These are phyloP conservation scores for Coemansia sp. DNA, from an alignment of 192 early-diverging fungal species.

Conservation along the genomic window DNA sequence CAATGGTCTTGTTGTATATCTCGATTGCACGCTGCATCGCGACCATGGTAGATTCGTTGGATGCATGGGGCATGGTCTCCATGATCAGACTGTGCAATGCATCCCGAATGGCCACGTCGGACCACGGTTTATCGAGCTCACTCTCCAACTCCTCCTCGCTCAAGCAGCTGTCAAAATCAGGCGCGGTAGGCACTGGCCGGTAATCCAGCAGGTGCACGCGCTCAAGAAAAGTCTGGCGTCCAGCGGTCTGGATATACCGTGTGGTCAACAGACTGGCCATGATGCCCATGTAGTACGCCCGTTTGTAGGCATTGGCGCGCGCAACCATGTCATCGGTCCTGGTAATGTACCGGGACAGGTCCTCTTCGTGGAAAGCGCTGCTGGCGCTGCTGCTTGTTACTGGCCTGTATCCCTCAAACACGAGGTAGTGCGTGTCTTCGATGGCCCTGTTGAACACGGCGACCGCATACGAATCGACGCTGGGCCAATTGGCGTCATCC, in stretches of 20 bases:
- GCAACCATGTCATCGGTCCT: slow-evolving; percentile 6
- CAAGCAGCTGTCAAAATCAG: slow-evolving; percentile 13
- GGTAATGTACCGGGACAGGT: not conserved
- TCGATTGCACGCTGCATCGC: slow-evolving; percentile 41
- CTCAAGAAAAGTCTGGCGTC: slow-evolving; percentile 15
- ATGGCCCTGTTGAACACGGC: slow-evolving; percentile 36
- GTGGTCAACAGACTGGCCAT: slow-evolving; percentile 18
- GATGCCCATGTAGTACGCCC: slow-evolving; percentile 18
- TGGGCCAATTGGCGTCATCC: slow-evolving; percentile 25
- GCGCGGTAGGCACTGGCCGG: slow-evolving; percentile 24
- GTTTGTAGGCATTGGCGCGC: slow-evolving; percentile 16
- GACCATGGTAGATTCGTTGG: slow-evolving; percentile 23
- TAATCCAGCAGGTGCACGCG: slow-evolving; percentile 14
- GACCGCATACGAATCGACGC: slow-evolving; percentile 27
- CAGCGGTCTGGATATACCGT: slow-evolving; percentile 18
- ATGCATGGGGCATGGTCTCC: slow-evolving; percentile 20
- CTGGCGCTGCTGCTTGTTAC: not conserved
- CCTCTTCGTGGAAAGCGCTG: too few species aligned
- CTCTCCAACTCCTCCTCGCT: slow-evolving; percentile 21
- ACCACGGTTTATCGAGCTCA: slow-evolving; percentile 8
- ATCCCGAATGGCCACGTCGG: slow-evolving; percentile 27
- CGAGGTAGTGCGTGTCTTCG: slow-evolving; percentile 29
- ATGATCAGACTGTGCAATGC: slow-evolving; percentile 28
- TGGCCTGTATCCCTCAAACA: slow-evolving; percentile 13
- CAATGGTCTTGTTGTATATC: slow-evolving; percentile 28